These are phyloP conservation scores for Salix viminalis DNA, from an alignment of 345 rosid species.

Conservation along the genomic window DNA sequence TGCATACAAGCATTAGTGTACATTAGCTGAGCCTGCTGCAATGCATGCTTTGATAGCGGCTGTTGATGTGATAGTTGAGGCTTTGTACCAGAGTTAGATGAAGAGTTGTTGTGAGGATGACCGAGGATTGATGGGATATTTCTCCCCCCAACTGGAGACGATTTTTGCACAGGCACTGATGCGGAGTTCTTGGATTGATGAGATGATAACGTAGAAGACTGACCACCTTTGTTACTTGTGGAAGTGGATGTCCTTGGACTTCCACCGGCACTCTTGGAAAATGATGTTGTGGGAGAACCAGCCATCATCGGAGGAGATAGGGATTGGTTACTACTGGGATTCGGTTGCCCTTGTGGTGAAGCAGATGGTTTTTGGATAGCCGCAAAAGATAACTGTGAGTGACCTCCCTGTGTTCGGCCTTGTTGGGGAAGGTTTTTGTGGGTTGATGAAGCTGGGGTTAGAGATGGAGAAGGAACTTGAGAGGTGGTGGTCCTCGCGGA, in stretches of 20 bases:
- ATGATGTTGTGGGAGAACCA: conserved; percentile 76
- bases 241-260: conserved; percentile 80
- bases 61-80: conserved; percentile 47
- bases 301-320: conserved; percentile 59
- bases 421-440: conserved; percentile 61
- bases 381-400: conserved; percentile 72
- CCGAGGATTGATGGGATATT: conserved; percentile 62
- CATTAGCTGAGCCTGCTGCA: conserved; percentile 55
- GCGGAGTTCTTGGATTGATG: conserved; percentile 67
- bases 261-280: conserved; percentile 83
- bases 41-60: conserved; percentile 49
- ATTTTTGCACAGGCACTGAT: conserved; percentile 44
- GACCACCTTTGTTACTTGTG: conserved; percentile 60
- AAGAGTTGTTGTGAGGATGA: conserved; percentile 46
- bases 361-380: conserved; percentile 53
- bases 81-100: conserved; percentile 47
- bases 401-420: conserved; percentile 58
- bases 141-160: conserved; percentile 61
- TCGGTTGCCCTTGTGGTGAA: conserved; percentile 47
- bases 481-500: conserved; percentile 49
- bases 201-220: conserved; percentile 52
- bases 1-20: conserved; percentile 54
- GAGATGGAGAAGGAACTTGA: conserved; percentile 54
- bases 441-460: conserved; percentile 50
- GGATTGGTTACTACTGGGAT: conserved; percentile 48